Percentiles rank a stretch among this genome's conserved stretches.
phyloP scores from a whole-genome alignment of 768 basidiomycete genomes.

The Pisolithus sp. region DNA sequence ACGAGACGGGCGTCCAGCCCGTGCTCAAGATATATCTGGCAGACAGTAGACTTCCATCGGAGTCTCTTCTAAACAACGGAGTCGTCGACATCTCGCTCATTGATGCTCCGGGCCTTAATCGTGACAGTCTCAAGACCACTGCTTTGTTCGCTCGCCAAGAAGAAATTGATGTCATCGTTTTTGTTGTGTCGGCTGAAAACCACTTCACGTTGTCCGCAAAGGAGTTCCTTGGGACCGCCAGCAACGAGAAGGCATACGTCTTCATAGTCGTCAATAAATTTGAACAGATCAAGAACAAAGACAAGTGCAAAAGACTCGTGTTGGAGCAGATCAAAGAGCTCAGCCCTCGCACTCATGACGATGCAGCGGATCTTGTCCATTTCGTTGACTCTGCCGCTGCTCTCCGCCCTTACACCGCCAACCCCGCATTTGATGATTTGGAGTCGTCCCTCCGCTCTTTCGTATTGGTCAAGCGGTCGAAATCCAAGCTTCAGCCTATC shows the following conservation, averaged over 20 bases:
- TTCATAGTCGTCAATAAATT: slow-evolving; percentile 99
- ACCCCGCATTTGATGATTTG: slow-evolving; percentile 76
- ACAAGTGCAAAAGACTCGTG: slow-evolving; percentile 79
- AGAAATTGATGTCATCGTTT: slow-evolving; percentile 98
- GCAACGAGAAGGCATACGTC: slow-evolving; percentile 94
- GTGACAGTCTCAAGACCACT: slow-evolving; percentile 91
- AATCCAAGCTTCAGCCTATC: slow-evolving; percentile 91
- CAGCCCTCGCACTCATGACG: slow-evolving; percentile 87
- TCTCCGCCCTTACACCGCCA: slow-evolving; percentile 57
- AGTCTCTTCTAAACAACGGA: slow-evolving; percentile 89
- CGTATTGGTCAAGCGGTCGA: slow-evolving; percentile 91
- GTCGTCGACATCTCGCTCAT: slow-evolving; percentile 97
- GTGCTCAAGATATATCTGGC: slow-evolving; percentile 86
- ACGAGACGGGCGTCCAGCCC: slow-evolving; percentile 44
- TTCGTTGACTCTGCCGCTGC: slow-evolving; percentile 91
- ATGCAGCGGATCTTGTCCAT: slow-evolving; percentile 90
- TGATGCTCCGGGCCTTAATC: slow-evolving; percentile 95
- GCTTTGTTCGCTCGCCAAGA: slow-evolving; percentile 93
- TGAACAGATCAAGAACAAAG: slow-evolving; percentile 93
- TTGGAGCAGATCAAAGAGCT: slow-evolving; percentile 92
- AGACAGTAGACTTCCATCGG: slow-evolving; percentile 69
- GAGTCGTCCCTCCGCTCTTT: slow-evolving; percentile 89
- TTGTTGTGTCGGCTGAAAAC: slow-evolving; percentile 96
- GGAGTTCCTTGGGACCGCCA: slow-evolving; percentile 89
- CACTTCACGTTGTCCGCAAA: slow-evolving; percentile 95